A percentile compares a stretch with the other conserved stretches of the same genome.
Conservation (phyloP, 495 filamentous ascomycete species). For the Glarea lozoyensis region DNA sequence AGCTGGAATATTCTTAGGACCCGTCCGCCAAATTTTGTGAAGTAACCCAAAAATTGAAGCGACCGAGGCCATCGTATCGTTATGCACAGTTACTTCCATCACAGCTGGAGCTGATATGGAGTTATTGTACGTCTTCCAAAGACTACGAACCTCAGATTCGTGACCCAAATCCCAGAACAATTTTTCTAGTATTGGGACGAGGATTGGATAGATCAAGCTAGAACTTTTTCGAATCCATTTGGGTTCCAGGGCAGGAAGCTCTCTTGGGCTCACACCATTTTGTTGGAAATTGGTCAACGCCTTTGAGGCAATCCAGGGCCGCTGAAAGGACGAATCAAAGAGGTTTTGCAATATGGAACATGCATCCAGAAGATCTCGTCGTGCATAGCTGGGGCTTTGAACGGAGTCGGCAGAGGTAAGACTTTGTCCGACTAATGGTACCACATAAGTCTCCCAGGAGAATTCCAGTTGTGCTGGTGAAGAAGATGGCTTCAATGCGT, state of each 20-base stretch:
- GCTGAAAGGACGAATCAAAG: slow-evolving; percentile 53
- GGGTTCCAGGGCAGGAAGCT: slow-evolving; percentile 70
- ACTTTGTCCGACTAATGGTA: slow-evolving; percentile 40
- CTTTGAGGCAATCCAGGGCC: slow-evolving; percentile 64
- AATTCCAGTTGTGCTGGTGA: slow-evolving; percentile 52
- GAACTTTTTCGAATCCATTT: slow-evolving; percentile 80
- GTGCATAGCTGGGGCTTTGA: slow-evolving; percentile 24
- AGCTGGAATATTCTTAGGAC: slow-evolving; percentile 16
- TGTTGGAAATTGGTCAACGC: slow-evolving; percentile 39
- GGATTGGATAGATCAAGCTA: slow-evolving; percentile 46
- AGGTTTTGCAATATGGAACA: slow-evolving; percentile 59
- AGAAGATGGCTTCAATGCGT: slow-evolving; percentile 65
- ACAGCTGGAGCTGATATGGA: slow-evolving; percentile 68
- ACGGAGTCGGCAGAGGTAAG: slow-evolving; percentile 13
- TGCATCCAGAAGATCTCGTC: slow-evolving; percentile 35
- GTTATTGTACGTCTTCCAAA: slow-evolving; percentile 63
- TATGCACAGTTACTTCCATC: slow-evolving; percentile 84
- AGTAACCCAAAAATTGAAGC: slow-evolving; percentile 60
- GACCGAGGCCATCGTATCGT: slow-evolving; percentile 71
- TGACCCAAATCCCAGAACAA: slow-evolving; percentile 41
- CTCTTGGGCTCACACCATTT: slow-evolving; percentile 49
- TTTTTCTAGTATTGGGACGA: slow-evolving; percentile 53
- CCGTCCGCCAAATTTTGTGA: slow-evolving; percentile 54
- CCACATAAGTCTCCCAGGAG: slow-evolving; percentile 73
- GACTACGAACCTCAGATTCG: slow-evolving; percentile 36